Evolutionary conservation across 176 grass and related monocot species (phyloP), one percentile per base, ranked within the genome.

Genomic region (Lolium multiflorum): DNA sequence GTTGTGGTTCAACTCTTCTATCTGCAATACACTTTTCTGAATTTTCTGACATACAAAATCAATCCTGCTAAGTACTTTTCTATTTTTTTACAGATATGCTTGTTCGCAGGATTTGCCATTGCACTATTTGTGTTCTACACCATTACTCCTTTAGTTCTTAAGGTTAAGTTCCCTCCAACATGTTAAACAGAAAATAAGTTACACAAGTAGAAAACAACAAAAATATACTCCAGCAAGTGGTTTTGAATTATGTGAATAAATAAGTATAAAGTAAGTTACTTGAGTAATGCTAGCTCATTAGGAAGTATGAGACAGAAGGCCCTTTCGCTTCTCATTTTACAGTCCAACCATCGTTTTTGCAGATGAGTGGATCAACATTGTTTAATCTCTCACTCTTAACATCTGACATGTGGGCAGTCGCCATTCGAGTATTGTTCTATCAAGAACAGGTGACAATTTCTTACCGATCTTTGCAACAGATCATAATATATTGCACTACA

Each of bases 351-450:
- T 86, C 69, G 8, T 24, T 47, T 15, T 63, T 87, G 62, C 70
- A 93, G 91, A 90, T 87, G 91, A 93, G 91, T 76, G 88, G 91
- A 65, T 65, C 91, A 62, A 87, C 88, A 25, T 44, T 93, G 77
- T 88, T 90, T 13, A 93, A 88, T 63, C 91, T 93, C 63, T 93
- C 88, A 7, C 78, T 91, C 28, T 26, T 93, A 50, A 93, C 88
- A 84, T 88, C 88, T 85, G 86, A 93, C 81, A 93, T 91, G 91
- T 91, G 88, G 91, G 85, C 85, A 73, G 87, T 93, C 2, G 56
- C 72, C 75, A 93, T 91, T 83, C 69, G 88, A 86, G 52, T 93
- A 80, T 70, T 93, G 21, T 93, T 93, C 75, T 93, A 93, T 62
- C 76, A 81, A 5, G 81, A 93, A 78, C 43, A 85, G 91, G 88